phyloP scores from a whole-genome alignment of 2,329 filamentous ascomycete genomes.

The Didymella sp. region DNA sequence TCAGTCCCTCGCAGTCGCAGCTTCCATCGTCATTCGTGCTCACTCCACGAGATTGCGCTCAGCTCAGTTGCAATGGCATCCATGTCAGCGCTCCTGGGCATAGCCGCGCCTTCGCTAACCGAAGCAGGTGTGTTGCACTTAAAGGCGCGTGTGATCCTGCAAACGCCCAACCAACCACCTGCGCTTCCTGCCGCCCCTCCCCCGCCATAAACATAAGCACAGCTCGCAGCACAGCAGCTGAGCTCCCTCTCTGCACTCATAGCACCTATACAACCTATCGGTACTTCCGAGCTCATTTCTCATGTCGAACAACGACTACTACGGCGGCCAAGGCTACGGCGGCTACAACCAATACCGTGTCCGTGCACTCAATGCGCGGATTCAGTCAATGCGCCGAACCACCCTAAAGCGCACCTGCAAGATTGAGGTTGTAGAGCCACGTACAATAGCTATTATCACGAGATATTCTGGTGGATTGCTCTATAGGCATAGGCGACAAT shows the following conservation, averaged over 20 bases:
- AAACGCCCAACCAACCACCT: constrained; percentile 26
- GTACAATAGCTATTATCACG: too few species aligned
- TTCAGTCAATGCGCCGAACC: too few species aligned
- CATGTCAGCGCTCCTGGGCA: constrained; percentile 13
- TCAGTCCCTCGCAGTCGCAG: constrained; percentile 9
- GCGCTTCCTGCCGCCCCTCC: constrained; percentile 26
- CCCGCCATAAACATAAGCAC: constrained; percentile 26
- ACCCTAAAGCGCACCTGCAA: too few species aligned
- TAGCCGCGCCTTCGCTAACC: constrained; percentile 16
- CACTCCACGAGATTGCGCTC: constrained; percentile 11
- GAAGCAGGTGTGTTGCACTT: constrained; percentile 23
- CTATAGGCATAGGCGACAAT: too few species aligned
- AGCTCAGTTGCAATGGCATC: constrained; percentile 29
- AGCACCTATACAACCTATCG: constrained; percentile 2
- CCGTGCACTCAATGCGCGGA: too few species aligned
- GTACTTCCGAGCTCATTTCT: neutral
- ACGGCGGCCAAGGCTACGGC: constrained; percentile 40
- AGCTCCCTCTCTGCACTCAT: constrained; percentile 10
- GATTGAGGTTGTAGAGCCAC: too few species aligned
- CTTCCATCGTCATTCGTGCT: neutral
- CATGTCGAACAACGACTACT: constrained; percentile 45
- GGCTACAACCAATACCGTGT: constrained; percentile 36
- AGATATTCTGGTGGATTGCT: too few species aligned
- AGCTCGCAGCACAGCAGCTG: constrained; percentile 14
- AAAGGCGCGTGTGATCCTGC: constrained; percentile 32